Base-by-base conservation (phyloP, 768 basidiomycete genomes). In the Mycena vulgaris region DNA sequence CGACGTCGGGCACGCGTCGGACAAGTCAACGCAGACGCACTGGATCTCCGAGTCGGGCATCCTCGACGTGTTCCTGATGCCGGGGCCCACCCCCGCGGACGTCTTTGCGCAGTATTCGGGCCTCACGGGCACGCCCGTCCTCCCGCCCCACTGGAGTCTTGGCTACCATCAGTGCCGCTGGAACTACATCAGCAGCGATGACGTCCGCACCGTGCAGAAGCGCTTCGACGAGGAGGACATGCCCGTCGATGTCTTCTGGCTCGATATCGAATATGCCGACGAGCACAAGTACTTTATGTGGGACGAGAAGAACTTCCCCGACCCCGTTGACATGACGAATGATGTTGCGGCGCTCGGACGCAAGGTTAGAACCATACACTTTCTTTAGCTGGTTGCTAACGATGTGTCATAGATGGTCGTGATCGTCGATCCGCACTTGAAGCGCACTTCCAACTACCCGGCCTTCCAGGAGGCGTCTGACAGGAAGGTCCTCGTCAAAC, bases 31-130 rank as follows among this genome's bases (percentile, higher is more conserved):
- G 0, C 86, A 92, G 72, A 96, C 97, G 0, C 98, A 99, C 78
- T 99, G 97, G 98, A 91, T 98, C 71, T 96, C 97, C 9, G 98
- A 99, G 80, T 96, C 95, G 5, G 98, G 98, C 49, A 96, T 99
- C 69, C 87, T 99, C 60, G 97, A 99, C 79, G 79, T 98, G 13
- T 95, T 99, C 83, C 85, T 99, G 74, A 89, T 98, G 63, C 96
- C 98, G 5, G 98, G 98, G 8, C 96, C 97, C 1, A 91, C 92
- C 0, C 91, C 95, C 13, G 83, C 87, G 10, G 91, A 94, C 3
- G 85, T 98, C 35, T 96, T 98, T 80, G 87, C 84, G 52, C 95
- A 98, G 78, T 98, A 97, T 78, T 87, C 95, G 0, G 81, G 84
- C 23, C 87, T 99, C 62, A 98, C 97, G 0, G 98, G 98, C 1